Evolutionary conservation across 805 yeast species (phyloP).

Genomic region (Wickerhamiella occidentalis): DNA sequence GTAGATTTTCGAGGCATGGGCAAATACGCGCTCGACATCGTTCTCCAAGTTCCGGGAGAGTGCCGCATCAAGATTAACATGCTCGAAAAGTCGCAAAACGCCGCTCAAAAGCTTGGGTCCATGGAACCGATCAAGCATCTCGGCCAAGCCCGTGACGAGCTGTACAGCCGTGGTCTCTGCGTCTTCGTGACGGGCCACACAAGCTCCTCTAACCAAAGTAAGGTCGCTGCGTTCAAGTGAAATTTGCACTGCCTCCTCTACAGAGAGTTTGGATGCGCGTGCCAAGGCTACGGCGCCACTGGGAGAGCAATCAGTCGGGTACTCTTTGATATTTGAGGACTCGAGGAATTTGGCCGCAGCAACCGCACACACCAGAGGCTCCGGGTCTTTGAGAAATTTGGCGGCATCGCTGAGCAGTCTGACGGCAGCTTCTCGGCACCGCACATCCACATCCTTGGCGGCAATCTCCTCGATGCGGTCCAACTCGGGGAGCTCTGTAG

Average conservation of each 20-base stretch:
- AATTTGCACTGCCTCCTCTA: background rate
- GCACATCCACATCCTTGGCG: background rate
- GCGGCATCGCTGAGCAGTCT: background rate
- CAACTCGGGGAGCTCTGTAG: background rate
- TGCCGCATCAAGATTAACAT: conserved; percentile 1
- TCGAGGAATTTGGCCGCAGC: conserved; percentile 4
- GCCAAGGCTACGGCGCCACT: conserved; percentile 1
- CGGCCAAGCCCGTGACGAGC: background rate
- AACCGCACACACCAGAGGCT: background rate
- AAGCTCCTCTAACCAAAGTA: background rate
- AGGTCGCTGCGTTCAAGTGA: background rate
- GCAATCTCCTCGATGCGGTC: conserved; percentile 6
- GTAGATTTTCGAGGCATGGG: background rate
- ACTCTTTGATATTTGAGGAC: background rate
- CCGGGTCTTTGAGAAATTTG: background rate
- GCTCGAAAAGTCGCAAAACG: background rate
- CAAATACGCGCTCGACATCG: background rate
- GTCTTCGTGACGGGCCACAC: background rate
- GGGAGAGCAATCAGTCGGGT: background rate
- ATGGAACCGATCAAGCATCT: conserved; percentile 1
- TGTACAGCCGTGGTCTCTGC: background rate
- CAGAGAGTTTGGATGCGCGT: background rate
- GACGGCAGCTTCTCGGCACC: conserved; percentile 7
- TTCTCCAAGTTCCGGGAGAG: conserved; percentile 1
- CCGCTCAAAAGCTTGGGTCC: background rate